Percentiles rank a stretch among this genome's conserved stretches.
These are phyloP conservation scores for Pestalotiopsis sp. DNA, from an alignment of 2,329 filamentous ascomycete genomes.

Conservation along the genomic window DNA sequence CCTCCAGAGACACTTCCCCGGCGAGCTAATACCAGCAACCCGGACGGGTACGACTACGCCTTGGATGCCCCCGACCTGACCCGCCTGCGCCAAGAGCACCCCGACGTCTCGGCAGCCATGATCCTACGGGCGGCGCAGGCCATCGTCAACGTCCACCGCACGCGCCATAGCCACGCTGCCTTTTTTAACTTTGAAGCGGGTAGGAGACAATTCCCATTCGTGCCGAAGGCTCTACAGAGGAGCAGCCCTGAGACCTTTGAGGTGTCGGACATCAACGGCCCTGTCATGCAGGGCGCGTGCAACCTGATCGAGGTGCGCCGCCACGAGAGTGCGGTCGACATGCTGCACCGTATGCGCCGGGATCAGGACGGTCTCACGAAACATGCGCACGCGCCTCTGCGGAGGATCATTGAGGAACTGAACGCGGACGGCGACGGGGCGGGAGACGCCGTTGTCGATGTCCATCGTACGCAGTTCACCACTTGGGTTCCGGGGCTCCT, in stretches of 20 bases:
- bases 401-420: background rate
- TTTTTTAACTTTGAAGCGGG: background rate
- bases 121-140: background rate
- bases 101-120: background rate
- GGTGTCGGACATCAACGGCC: slow-evolving; percentile 1
- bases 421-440: background rate
- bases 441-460: background rate
- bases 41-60: background rate
- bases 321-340: background rate
- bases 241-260: background rate
- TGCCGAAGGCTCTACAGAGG: background rate
- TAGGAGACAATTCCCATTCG: slow-evolving; percentile 1
- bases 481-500: background rate
- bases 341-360: background rate
- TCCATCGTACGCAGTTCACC: background rate
- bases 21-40: background rate
- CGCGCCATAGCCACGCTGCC: background rate
- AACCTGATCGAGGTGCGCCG: background rate
- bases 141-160: background rate
- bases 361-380: background rate
- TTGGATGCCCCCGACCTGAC: background rate
- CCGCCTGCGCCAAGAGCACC: background rate
- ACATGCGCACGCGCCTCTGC: background rate
- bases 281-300: background rate
- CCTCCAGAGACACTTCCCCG: background rate